Base-by-base conservation (phyloP, 768 basidiomycete species). In the Hericium alpestre region DNA sequence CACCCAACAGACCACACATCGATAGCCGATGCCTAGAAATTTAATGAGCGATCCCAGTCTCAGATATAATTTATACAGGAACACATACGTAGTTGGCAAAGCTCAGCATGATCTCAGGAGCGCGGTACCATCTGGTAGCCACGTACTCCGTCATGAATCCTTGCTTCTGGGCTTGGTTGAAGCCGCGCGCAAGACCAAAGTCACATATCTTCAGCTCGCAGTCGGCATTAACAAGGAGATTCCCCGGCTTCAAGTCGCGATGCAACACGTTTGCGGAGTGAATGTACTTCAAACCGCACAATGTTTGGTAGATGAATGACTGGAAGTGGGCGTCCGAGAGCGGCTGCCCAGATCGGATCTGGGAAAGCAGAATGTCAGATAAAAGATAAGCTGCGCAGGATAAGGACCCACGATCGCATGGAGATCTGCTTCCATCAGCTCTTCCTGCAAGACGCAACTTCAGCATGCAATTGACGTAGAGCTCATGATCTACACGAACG, bases 71-170 rank as follows among this genome's bases (percentile, higher is more conserved):
- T 41, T 15, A 41, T 15, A 10, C 13, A 18, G 47, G 6, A 23
- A 15, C 12, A 74, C 88, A 69, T 63, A 93, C 93, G 66, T 93
- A 93, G 74, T 93, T 93, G 20, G 90, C 90, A 64, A 93, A 95
- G 74, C 91, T 93, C 64, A 98, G 69, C 96, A 98, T 99, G 72
- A 98, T 99, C 74, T 99, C 96, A 0, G 96, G 95, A 20, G 95
- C 95, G 38, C 95, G 79, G 69, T 99, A 99, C 95, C 95, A 98
- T 56, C 95, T 79, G 8, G 95, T 99, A n/a, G 95, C 95, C 37
- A 98, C 89, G 69, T 95, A 98, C 73, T 98, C 96, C 0, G 96
- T 98, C 95, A 98, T 97, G 73, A 98, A 97, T 0, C 95, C 95
- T 65, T 87, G 87, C 65, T 89, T 88, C 82, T 85, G 38, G 80